phyloP scores from a whole-genome alignment of 495 filamentous ascomycete species.

The Neurospora sp. region DNA sequence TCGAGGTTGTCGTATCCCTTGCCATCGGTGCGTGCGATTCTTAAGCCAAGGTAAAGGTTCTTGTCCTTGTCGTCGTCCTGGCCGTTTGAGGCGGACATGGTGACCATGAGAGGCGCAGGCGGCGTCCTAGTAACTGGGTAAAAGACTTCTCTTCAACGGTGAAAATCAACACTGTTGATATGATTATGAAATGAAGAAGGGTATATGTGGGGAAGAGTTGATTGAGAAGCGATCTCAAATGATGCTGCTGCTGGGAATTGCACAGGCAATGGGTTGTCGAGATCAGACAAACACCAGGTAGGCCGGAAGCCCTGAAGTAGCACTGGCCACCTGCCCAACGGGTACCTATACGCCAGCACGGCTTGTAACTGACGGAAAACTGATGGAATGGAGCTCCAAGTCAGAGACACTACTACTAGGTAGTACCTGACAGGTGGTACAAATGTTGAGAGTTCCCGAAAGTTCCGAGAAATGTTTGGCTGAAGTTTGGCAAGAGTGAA shows the following conservation, averaged over 20 bases:
- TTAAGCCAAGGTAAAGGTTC: conserved; percentile 16
- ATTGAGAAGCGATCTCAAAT: neutral
- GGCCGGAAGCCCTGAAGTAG: neutral
- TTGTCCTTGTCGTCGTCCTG: conserved; percentile 2
- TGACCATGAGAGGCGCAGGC: neutral
- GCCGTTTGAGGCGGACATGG: neutral
- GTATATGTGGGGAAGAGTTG: neutral
- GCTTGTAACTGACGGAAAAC: neutral
- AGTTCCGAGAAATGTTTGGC: neutral
- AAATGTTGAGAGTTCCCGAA: neutral
- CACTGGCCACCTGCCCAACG: neutral
- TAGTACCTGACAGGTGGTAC: neutral
- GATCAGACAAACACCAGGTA: neutral
- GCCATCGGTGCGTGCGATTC: conserved; percentile 22
- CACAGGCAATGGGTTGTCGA: neutral
- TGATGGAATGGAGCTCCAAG: neutral
- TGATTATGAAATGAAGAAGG: neutral
- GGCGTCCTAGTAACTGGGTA: neutral
- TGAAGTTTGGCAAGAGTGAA: neutral
- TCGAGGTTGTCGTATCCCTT: conserved; percentile 13
- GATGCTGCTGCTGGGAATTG: neutral
- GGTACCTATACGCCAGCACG: neutral
- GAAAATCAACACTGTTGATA: neutral
- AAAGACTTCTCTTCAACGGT: neutral
- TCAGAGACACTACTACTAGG: neutral